These are phyloP conservation scores for Aspergillus quadricinctus DNA, from an alignment of 2,329 filamentous ascomycete genomes.

Conservation along the genomic window DNA sequence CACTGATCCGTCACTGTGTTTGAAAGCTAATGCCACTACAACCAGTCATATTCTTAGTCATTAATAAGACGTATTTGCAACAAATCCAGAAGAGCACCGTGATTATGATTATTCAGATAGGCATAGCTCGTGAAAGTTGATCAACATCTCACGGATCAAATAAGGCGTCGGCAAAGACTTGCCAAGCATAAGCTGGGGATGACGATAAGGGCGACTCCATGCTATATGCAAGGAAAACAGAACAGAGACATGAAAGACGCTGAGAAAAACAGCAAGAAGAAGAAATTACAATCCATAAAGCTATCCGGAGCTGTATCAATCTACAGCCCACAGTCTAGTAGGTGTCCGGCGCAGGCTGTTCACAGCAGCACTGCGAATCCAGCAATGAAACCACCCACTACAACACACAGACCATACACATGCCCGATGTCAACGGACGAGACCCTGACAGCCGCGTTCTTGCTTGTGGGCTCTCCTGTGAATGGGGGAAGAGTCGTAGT, in stretches of 20 bases:
- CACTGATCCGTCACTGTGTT: neutral
- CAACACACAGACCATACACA: conserved; percentile 52
- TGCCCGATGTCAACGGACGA: conserved; percentile 50
- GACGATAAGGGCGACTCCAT: neutral
- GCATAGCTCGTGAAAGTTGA: neutral
- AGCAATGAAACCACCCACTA: conserved; percentile 53
- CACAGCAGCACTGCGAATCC: conserved; percentile 55
- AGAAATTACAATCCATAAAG: neutral
- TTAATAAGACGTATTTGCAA: neutral
- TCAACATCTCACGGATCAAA: neutral
- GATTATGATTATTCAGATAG: neutral
- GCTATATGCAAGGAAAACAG: neutral
- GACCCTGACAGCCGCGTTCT: conserved; percentile 29
- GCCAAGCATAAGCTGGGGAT: neutral
- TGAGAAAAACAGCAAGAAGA: neutral
- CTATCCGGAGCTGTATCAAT: neutral
- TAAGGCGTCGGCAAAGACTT: neutral
- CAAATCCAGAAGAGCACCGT: neutral
- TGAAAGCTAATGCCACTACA: neutral
- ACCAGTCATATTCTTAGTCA: neutral
- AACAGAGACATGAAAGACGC: neutral
- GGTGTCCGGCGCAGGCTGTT: conserved; percentile 7
- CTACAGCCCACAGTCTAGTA: conserved; percentile 1
- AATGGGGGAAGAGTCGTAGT: conserved; percentile 31
- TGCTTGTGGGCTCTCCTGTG: conserved; percentile 25